phyloP scores from a whole-genome alignment of 1,139 yeast genomes.

The Komagataea norvegica region DNA sequence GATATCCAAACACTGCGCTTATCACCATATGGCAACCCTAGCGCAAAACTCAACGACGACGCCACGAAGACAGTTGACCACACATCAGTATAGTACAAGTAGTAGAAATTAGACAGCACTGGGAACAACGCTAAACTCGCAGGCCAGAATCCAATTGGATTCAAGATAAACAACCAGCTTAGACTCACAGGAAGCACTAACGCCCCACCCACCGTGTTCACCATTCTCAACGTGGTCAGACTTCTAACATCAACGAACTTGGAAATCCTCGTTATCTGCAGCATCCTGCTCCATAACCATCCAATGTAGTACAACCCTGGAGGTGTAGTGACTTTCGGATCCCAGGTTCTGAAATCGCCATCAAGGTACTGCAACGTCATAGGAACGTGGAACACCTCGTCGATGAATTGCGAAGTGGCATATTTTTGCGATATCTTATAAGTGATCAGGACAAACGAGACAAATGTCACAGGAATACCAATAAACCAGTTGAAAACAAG shows the following conservation, averaged over 20 bases:
- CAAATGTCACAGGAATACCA: constrained; percentile 17
- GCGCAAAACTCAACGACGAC: constrained; percentile 40
- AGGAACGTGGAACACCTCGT: constrained; percentile 80
- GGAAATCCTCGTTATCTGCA: constrained; percentile 23
- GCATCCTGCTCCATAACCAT: constrained; percentile 37
- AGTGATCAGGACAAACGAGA: constrained; percentile 12
- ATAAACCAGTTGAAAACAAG: constrained; percentile 26
- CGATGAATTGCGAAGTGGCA: constrained; percentile 33
- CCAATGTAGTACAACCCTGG: constrained; percentile 85
- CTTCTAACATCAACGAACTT: constrained; percentile 31
- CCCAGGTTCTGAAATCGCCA: constrained; percentile 67
- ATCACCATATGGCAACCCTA: constrained; percentile 32
- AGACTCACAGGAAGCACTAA: constrained; percentile 45
- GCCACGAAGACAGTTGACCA: constrained; percentile 79
- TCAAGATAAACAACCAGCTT: constrained; percentile 33
- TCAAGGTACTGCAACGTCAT: constrained; percentile 68
- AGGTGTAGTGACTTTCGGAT: constrained; percentile 90
- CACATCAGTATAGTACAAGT: constrained; percentile 85
- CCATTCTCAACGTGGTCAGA: constrained; percentile 45
- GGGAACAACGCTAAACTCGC: constrained; percentile 59
- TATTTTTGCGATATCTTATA: constrained; percentile 16
- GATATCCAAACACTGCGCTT: constrained; percentile 31
- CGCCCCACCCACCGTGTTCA: constrained; percentile 63
- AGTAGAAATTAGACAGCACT: constrained; percentile 63
- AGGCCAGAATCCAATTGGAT: constrained; percentile 42